Percentiles rank a stretch among this genome's conserved stretches.
These are phyloP conservation scores for Botrytis galanthina DNA, from an alignment of 2,329 filamentous ascomycete species.

Conservation along the genomic window DNA sequence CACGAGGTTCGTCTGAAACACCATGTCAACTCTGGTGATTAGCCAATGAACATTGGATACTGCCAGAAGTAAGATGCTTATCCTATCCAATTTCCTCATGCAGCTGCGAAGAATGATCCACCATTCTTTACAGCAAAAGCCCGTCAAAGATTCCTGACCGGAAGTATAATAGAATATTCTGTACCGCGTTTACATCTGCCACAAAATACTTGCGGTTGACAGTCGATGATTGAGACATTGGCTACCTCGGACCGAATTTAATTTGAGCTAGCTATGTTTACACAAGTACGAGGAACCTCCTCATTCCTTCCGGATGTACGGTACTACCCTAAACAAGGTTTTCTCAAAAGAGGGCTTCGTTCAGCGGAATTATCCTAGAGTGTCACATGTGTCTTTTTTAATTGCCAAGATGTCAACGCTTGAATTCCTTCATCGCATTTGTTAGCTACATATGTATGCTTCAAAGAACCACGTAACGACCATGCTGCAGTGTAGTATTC, in stretches of 20 bases:
- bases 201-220: conserved; percentile 1
- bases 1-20: conserved; percentile 1
- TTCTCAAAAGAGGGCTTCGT: neutral
- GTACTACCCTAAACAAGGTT: conserved; percentile 1
- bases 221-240: conserved; percentile 13
- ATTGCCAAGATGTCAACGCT: conserved; percentile 11
- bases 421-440: neutral
- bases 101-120: neutral
- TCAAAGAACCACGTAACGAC: conserved; percentile 15
- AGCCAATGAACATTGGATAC: neutral
- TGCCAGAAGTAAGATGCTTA: neutral
- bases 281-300: conserved; percentile 4
- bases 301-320: conserved; percentile 14
- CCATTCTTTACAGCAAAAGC: neutral
- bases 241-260: conserved; percentile 18
- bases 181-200: neutral
- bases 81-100: neutral
- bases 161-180: neutral
- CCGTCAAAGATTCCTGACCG: neutral
- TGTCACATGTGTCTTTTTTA: conserved; percentile 9
- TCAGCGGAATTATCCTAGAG: neutral
- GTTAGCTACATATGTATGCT: neutral
- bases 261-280: conserved; percentile 3
- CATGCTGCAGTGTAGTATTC: conserved; percentile 21
- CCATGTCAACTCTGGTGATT: neutral